Evolutionary conservation across 306 rosid species (phyloP), one percentile per base, ranked within the genome.

Genomic region (Malus asiatica): DNA sequence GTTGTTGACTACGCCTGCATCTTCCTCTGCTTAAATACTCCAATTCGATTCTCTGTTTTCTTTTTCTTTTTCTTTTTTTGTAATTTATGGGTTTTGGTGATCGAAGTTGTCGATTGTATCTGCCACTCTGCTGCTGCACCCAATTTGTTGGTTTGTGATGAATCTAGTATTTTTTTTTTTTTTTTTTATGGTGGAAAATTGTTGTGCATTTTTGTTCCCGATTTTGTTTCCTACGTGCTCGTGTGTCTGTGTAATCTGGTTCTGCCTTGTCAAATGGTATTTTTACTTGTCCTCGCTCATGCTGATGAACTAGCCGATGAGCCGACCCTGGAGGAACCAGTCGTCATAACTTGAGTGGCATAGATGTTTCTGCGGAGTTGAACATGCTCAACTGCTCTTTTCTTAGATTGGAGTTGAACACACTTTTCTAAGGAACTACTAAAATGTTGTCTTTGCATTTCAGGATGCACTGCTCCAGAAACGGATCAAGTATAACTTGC

Each of bases 401-500:
- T 8, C 72, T 68, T 42, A 23, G 40, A 25, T 71, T 53, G 46
- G 65, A 22, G 30, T 72, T 53, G 25, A 72, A 23, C 35, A 72
- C 58, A 35, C 8, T 33, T n/a, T n/a, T 66, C 46, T 19, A 32
- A 35, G 8, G 70, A 66, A 53, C 8, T 63, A 19, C 68, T 82
- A 27, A 63, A 53, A 16, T 10, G 77, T 8, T 11, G 40, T 70
- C 67, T 83, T 75, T 68, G 76, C 71, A 77, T 78, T 84, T 75
- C 90, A 94, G 98, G 96, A 94, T 83, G 90, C 89, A 25, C 82
- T 92, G 86, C 96, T 93, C 61, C 94, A 86, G 88, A 94, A 83
- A 65, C 97, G 38, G 38, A 5, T 68, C 57, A 23, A 74, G 70
- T 44, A 25, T 16, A 14, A 38, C 64, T 15, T 70, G n/a, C 12